Evolutionary conservation across 75 land plant genomes (phyloP).

Genomic region (Adiantum capillusveneris): DNA sequence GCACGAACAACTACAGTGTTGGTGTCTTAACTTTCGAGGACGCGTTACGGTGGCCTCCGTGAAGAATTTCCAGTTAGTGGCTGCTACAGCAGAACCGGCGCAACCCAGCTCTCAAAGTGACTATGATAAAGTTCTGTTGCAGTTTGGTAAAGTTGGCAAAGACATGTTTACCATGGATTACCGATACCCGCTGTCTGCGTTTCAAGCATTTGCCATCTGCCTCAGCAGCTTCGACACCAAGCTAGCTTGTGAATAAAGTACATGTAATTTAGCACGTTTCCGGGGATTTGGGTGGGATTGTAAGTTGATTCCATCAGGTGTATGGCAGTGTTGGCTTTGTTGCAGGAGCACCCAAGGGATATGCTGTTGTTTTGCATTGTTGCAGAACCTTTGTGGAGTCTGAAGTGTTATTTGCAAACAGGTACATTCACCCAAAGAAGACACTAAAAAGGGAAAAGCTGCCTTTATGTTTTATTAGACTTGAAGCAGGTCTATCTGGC

Average conservation of each 20-base stretch:
- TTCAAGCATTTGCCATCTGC: slow-evolving; percentile 87
- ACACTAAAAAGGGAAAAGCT: too few relatives aligned
- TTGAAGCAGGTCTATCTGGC: too few relatives aligned
- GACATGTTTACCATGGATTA: slow-evolving; percentile 91
- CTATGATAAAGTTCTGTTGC: slow-evolving; percentile 66
- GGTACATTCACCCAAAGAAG: too few relatives aligned
- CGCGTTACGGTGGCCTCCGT: slow-evolving; percentile 93
- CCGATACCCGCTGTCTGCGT: slow-evolving; percentile 73
- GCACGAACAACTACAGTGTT: slow-evolving; percentile 99
- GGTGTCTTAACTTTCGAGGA: slow-evolving; percentile 96
- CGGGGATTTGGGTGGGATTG: too few relatives aligned
- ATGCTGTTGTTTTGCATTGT: too few relatives aligned
- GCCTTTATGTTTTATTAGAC: too few relatives aligned
- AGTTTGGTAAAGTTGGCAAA: slow-evolving; percentile 85
- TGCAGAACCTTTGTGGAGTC: too few relatives aligned
- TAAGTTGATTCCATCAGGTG: too few relatives aligned
- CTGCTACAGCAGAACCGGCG: slow-evolving; percentile 34
- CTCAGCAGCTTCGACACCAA: slow-evolving; percentile 95
- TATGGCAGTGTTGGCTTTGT: too few relatives aligned
- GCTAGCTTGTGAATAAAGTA: slow-evolving; percentile 81
- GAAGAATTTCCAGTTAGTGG: slow-evolving; percentile 85
- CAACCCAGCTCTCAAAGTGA: slow-evolving; percentile 31
- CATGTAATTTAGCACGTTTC: too few relatives aligned
- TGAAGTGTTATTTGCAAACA: too few relatives aligned
- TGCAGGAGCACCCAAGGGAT: too few relatives aligned